phyloP scores from a whole-genome alignment of 2,329 filamentous ascomycete genomes.

The Claviceps citrina region DNA sequence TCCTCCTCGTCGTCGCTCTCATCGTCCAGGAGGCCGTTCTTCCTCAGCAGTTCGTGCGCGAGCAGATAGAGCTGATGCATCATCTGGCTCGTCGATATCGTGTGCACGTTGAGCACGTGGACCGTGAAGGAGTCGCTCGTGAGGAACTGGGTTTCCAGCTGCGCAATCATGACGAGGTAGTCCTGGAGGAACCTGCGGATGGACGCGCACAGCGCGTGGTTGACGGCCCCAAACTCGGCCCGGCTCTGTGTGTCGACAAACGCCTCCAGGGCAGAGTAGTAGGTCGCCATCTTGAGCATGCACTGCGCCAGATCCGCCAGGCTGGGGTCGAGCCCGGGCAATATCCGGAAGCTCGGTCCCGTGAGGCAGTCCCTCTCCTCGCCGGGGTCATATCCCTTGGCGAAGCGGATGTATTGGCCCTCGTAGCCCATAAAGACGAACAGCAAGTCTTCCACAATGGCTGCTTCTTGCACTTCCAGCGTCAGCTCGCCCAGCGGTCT shows the following conservation, averaged over 20 bases:
- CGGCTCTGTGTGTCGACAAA: slow-evolving; percentile 91
- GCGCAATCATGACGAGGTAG: slow-evolving; percentile 81
- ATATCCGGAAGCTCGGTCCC: slow-evolving; percentile 66
- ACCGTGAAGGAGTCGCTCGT: slow-evolving; percentile 81
- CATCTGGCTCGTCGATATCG: slow-evolving; percentile 78
- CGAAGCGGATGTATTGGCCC: slow-evolving; percentile 89
- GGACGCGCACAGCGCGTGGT: slow-evolving; percentile 89
- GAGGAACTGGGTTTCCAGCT: slow-evolving; percentile 83
- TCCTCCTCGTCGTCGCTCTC: slow-evolving; percentile 57
- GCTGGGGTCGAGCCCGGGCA: slow-evolving; percentile 77
- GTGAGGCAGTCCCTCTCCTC: slow-evolving; percentile 76
- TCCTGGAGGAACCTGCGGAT: slow-evolving; percentile 85
- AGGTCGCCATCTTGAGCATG: slow-evolving; percentile 87
- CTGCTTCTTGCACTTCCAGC: slow-evolving; percentile 69
- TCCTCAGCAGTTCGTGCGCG: slow-evolving; percentile 72
- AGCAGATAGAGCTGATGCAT: slow-evolving; percentile 79
- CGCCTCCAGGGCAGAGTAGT: slow-evolving; percentile 79
- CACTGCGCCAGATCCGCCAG: slow-evolving; percentile 72
- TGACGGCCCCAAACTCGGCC: slow-evolving; percentile 85
- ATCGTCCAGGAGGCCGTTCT: slow-evolving; percentile 75
- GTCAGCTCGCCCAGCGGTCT: slow-evolving; percentile 58
- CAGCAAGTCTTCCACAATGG: slow-evolving; percentile 75
- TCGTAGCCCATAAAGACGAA: slow-evolving; percentile 98
- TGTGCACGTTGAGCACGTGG: slow-evolving; percentile 84
- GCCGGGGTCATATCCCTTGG: slow-evolving; percentile 63